Evolutionary conservation across 2,329 filamentous ascomycete genomes (phyloP), one percentile per base, ranked within the genome.

Genomic region (Paracoccidioides lutzii): DNA sequence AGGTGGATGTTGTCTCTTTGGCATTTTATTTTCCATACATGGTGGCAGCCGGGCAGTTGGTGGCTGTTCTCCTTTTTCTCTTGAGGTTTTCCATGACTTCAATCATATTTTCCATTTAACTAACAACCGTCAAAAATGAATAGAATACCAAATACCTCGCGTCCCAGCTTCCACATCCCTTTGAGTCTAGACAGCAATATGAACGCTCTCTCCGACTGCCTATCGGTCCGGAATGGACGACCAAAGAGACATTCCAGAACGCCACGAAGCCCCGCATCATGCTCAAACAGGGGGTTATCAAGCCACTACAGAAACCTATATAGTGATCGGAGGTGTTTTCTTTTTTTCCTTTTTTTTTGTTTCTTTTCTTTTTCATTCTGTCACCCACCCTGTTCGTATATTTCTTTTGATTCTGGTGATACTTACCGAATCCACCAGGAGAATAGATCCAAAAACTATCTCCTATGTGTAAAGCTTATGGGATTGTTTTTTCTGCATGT

Each of bases 221-320:
- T 1, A 82, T 97, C 58, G 93, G 93, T 1, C 88, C 87, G 14
- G 91, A 98, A 72, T 98, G 91, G 90, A 83, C 84, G 63, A 97
- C 91, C n/a, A 96, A 95, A 80, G 83, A 89, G 75, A 89, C 87
- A 12, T 93, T 93, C 79, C 90, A 97, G 76, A 82, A 86, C 63
- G 81, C 81, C 59, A 95, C 87, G 58, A 95, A 91, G 79, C 93
- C 93, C 57, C 82, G 89, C 64, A 81, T 97, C 61, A 77, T 97
- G 70, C 76, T 95, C 69, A 96, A 95, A 77, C 88, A 90, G 73
- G 93, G 93, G 49, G 79, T 94, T 62, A 90, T 98, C 71, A 80
- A 82, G 64, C 87, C 93, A 43, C 88, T 98, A 81, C 82, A 85
- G 57, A 90, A 87, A 74, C 91, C 91, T 15, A 66, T 80, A 62